phyloP scores from a whole-genome alignment of 2,329 filamentous ascomycete genomes.

The Epichloe aotearoae region DNA sequence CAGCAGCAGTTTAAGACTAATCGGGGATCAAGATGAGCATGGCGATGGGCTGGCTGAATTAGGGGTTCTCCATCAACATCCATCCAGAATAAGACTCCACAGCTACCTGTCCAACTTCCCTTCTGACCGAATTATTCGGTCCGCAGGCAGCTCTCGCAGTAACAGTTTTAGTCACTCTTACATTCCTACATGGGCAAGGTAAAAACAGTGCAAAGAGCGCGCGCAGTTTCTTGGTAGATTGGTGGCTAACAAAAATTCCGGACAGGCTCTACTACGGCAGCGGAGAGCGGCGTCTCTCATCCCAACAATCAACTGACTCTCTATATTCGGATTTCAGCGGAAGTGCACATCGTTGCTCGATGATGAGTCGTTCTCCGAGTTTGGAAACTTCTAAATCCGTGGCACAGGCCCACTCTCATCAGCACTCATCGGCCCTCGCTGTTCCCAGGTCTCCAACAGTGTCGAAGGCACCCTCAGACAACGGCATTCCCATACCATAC shows the following conservation, averaged over 20 bases:
- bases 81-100: slow-evolving; percentile 41
- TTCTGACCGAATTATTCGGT: slow-evolving; percentile 40
- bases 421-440: slow-evolving; percentile 34
- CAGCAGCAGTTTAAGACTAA: slow-evolving; percentile 27
- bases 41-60: slow-evolving; percentile 51
- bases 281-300: slow-evolving; percentile 40
- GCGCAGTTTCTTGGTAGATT: not conserved
- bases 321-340: slow-evolving; percentile 33
- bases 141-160: slow-evolving; percentile 34
- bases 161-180: slow-evolving; percentile 31
- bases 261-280: slow-evolving; percentile 56
- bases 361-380: slow-evolving; percentile 35
- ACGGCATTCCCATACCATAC: slow-evolving; percentile 20
- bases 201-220: slow-evolving; percentile 11
- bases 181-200: slow-evolving; percentile 43
- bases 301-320: slow-evolving; percentile 29
- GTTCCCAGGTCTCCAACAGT: slow-evolving; percentile 19
- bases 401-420: slow-evolving; percentile 25
- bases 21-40: slow-evolving; percentile 49
- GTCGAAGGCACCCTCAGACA: not conserved
- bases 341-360: slow-evolving; percentile 32
- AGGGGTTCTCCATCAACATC: slow-evolving; percentile 35
- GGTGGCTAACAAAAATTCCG: not conserved
- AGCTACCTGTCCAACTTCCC: slow-evolving; percentile 34
- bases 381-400: slow-evolving; percentile 20